Base-by-base conservation (phyloP, 2,329 filamentous ascomycete species). In the Cladobotryum mycophilum region DNA sequence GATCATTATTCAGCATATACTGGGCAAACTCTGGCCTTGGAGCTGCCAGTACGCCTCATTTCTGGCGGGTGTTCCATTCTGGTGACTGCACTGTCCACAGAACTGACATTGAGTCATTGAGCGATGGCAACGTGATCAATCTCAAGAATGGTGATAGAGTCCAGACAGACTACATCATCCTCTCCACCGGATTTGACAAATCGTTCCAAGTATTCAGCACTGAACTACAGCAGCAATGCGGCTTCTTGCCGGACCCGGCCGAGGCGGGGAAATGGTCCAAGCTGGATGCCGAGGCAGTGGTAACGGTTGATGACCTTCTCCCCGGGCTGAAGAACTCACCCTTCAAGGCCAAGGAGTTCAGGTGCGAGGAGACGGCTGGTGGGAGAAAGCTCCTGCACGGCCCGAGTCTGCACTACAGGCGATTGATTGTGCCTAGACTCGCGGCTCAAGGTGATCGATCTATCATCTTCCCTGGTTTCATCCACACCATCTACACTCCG, bases 21-120 rank as follows among this genome's bases (percentile, higher is more conserved):
- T 70, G 67, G 66, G 63, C 56, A 6, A 61, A 60, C 38, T 51
- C 57, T 12, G 64, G 64, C 11, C 53, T 70, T 1, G 67, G 67
- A 1, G 44, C 57, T 11, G 62, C 60, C n/a, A 67, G 56, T 38
- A 56, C 64, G 1, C 64, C 65, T 1, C 53, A 65, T 22, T 69
- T 65, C 51, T 68, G 65, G 67, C 54, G 60, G 8, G 54, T 55
- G 1, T 55, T 70, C 41, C 66, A 68, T 47, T 38, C 25, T 1
- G 63, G 61, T 9, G 56, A 65, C 51, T 52, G 58, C 40, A 65
- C 59, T 3, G 53, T 67, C 2, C 55, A 59, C 38, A 25, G 56
- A 17, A 53, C 47, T 3, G 58, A 60, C 35, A 56, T 64, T 34
- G 52, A 54, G 14, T 57, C 57, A 3, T 43, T 61, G 17, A 35